Base-by-base conservation (phyloP, 1,284 basidiomycete genomes). In the Sanghuangporus baumii region DNA sequence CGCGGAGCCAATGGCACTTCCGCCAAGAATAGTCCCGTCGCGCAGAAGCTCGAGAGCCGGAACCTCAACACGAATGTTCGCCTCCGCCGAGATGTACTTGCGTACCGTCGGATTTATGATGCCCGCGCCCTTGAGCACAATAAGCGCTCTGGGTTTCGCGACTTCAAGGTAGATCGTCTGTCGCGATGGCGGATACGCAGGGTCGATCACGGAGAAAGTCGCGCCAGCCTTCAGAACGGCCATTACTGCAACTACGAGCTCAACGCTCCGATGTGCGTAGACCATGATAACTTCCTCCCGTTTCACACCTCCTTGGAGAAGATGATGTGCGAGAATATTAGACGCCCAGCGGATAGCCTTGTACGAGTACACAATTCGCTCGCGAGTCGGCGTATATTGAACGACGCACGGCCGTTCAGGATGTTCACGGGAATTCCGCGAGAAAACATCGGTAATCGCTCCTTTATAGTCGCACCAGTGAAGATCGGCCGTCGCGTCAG, bases 401-500 rank as follows among this genome's bases (percentile, higher is more conserved):
- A 96, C 78, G 40, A 96, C 89, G 70, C 94, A 98, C 6, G 90
- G 79, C 40, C 88, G 78, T 54, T 93, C 87, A 0, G 95, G 94
- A 75, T 85, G 84, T 63, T 79, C 75, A 20, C 82, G 81, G 11
- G 95, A 92, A 77, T 97, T 94, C 57, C 79, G 75, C 51, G 93
- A 89, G 76, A 98, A 96, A 56, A 98, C 85, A 74, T 97, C 91
- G 43, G 97, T 93, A 73, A 98, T 94, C 20, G 97, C 93, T 43
- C 97, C 97, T 72, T 94, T 94, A 84, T 88, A 99, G 61, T 91
- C 95, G 74, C 94, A 97, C 95, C 96, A 99, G 71, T 98, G 87
- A 47, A 99, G 84, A 73, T 99, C 91, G 9, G 86, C 89, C 12
- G 85, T 87, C 2, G 97, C 95, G 71, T 94, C 83, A 0, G 97